Evolutionary conservation across 805 yeast species (phyloP).

Genomic region (Saccharomycopsis capsularis): DNA sequence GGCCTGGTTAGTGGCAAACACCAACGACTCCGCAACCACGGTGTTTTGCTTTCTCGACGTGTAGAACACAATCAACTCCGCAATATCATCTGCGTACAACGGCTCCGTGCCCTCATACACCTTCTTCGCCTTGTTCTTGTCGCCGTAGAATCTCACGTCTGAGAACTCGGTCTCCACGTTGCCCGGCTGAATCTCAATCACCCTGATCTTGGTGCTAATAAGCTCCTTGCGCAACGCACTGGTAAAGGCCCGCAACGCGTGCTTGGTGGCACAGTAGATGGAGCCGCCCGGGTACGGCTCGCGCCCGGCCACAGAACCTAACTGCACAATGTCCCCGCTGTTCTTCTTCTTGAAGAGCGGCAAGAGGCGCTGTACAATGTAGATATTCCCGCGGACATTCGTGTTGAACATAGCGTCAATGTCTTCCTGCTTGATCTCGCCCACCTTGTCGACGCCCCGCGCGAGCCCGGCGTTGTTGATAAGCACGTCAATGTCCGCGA

Average conservation of each 20-base stretch:
- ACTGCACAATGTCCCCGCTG: conserved; percentile 51
- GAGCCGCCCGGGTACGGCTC: conserved; percentile 67
- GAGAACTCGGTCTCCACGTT: conserved; percentile 65
- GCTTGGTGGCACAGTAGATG: conserved; percentile 65
- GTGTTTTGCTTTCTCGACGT: conserved; percentile 63
- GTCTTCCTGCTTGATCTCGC: conserved; percentile 34
- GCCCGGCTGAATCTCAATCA: conserved; percentile 63
- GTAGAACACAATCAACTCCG: conserved; percentile 64
- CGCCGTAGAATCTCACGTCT: conserved; percentile 53
- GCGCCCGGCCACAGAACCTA: conserved; percentile 67
- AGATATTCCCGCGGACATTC: conserved; percentile 41
- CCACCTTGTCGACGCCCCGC: conserved; percentile 39
- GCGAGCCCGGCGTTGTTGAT: conserved; percentile 55
- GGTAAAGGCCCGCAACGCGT: conserved; percentile 53
- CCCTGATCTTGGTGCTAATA: conserved; percentile 60
- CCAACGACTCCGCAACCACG: conserved; percentile 72
- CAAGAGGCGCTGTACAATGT: conserved; percentile 38
- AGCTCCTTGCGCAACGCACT: conserved; percentile 64
- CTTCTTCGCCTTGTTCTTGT: conserved; percentile 43
- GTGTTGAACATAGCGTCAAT: conserved; percentile 39
- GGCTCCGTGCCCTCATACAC: conserved; percentile 49
- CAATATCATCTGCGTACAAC: conserved; percentile 60
- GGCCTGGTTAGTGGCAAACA: conserved; percentile 84
- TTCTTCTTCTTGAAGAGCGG: conserved; percentile 37
- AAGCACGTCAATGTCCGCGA: conserved; percentile 52